A percentile compares a stretch with the other conserved stretches of the same genome.
Evolutionary conservation across 305 asterid species (phyloP).

Genomic region (Fraxinus floribunda): DNA sequence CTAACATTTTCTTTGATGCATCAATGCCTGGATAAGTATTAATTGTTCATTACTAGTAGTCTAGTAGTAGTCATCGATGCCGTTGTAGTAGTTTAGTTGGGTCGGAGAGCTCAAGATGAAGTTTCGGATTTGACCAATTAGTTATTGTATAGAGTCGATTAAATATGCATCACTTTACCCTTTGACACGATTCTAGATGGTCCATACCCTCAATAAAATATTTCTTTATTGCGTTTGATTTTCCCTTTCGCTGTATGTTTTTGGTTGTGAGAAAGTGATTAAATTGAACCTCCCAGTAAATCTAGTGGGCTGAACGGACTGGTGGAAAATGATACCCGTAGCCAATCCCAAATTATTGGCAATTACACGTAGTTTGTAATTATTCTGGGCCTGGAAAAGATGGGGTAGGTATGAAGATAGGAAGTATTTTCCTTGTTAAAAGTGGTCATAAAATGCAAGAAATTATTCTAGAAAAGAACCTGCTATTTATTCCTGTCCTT

Average conservation of each 20-base stretch:
- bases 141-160: not conserved
- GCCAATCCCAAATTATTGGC: not conserved
- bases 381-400: not conserved
- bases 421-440: not conserved
- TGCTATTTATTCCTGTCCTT: not conserved
- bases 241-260: not conserved
- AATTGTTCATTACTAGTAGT: not conserved
- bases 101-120: not conserved
- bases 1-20: not conserved
- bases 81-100: not conserved
- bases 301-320: not conserved
- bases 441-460: not conserved
- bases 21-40: not conserved
- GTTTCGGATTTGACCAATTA: not conserved
- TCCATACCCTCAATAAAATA: not conserved
- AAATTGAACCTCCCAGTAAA: not conserved
- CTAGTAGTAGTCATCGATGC: not conserved
- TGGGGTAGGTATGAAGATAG: not conserved
- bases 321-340: not conserved
- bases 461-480: not conserved
- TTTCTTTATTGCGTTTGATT: not conserved
- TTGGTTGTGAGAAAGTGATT: not conserved
- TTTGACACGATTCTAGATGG: not conserved
- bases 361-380: not conserved
- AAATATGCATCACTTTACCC: not conserved